Percentiles rank a stretch among this genome's conserved stretches.
Evolutionary conservation across 2,329 filamentous ascomycete genomes (phyloP).

Genomic region (Didymella pinodella): DNA sequence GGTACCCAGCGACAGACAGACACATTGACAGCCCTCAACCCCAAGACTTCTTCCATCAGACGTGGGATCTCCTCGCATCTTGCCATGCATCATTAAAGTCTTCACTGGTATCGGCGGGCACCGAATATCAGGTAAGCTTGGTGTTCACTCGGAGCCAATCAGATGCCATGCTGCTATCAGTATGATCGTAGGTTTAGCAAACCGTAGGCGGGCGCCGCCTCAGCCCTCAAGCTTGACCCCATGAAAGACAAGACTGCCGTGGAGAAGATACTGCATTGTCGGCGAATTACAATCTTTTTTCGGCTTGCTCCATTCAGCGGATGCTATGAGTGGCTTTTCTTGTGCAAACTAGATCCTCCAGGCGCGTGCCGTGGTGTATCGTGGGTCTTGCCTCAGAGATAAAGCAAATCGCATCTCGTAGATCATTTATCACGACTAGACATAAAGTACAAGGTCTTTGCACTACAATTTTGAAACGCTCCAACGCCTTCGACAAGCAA

Average conservation of each 20-base stretch:
- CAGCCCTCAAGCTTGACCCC: slow-evolving; percentile 27
- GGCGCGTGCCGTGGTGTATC: slow-evolving; percentile 39
- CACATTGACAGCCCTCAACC: slow-evolving; percentile 33
- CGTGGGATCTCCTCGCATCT: slow-evolving; percentile 33
- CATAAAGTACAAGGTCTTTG: slow-evolving; percentile 13
- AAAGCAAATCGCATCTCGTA: slow-evolving; percentile 18
- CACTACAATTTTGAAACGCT: neutral
- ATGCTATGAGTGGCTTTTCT: slow-evolving; percentile 28
- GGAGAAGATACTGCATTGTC: slow-evolving; percentile 34
- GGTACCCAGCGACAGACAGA: slow-evolving; percentile 40
- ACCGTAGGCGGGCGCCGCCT: slow-evolving; percentile 33
- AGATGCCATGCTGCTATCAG: slow-evolving; percentile 35
- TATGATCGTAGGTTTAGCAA: slow-evolving; percentile 40
- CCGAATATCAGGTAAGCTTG: slow-evolving; percentile 38
- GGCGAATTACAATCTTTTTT: slow-evolving; percentile 39
- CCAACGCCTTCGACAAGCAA: slow-evolving; percentile 2
- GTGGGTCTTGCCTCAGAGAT: slow-evolving; percentile 39
- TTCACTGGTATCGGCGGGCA: slow-evolving; percentile 40
- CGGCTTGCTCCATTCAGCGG: slow-evolving; percentile 42
- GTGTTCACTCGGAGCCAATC: slow-evolving; percentile 33
- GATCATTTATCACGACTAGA: slow-evolving; percentile 19
- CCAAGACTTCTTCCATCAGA: slow-evolving; percentile 21
- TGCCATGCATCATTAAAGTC: slow-evolving; percentile 10
- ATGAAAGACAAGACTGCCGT: slow-evolving; percentile 30
- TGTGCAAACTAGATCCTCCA: slow-evolving; percentile 29